Evolutionary conservation across 1,284 basidiomycete species (phyloP).

Genomic region (Fomitopsis schrenkii): DNA sequence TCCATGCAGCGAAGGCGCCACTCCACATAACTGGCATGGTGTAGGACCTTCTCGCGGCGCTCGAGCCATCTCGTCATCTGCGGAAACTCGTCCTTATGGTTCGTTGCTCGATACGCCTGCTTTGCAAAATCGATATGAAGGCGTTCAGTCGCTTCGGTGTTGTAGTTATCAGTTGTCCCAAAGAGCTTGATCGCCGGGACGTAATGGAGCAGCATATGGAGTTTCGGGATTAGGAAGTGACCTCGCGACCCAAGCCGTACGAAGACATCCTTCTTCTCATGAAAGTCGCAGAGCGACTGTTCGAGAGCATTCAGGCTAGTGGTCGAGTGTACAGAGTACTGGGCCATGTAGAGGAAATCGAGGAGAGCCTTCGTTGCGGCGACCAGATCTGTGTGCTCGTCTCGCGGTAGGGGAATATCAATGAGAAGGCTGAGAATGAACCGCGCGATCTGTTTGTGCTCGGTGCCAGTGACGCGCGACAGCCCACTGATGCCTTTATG

Average conservation of each 20-base stretch:
- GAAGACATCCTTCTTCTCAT: constrained; percentile 24
- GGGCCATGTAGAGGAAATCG: constrained; percentile 17
- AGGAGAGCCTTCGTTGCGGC: constrained; percentile 12
- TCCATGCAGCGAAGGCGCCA: background rate
- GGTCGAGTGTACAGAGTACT: constrained; percentile 16
- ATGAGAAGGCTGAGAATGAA: constrained; percentile 7
- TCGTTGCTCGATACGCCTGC: constrained; percentile 27
- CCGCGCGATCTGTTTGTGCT: constrained; percentile 16
- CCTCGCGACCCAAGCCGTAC: constrained; percentile 17
- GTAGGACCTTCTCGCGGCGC: constrained; percentile 8
- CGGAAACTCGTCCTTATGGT: constrained; percentile 26
- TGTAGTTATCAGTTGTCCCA: constrained; percentile 22
- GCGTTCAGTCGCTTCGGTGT: constrained; percentile 23
- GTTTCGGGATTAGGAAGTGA: constrained; percentile 27
- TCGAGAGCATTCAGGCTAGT: constrained; percentile 18
- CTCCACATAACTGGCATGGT: background rate
- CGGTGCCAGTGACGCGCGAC: constrained; percentile 10
- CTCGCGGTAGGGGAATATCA: constrained; percentile 3
- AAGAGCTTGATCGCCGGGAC: constrained; percentile 11
- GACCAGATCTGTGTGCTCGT: background rate
- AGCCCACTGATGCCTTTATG: constrained; percentile 31
- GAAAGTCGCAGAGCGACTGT: constrained; percentile 20
- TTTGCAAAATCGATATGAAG: constrained; percentile 28
- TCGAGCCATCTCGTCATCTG: constrained; percentile 34
- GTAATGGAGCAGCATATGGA: constrained; percentile 25